phyloP scores from a whole-genome alignment of 257 asterid genomes.

The Eustoma russellianum region DNA sequence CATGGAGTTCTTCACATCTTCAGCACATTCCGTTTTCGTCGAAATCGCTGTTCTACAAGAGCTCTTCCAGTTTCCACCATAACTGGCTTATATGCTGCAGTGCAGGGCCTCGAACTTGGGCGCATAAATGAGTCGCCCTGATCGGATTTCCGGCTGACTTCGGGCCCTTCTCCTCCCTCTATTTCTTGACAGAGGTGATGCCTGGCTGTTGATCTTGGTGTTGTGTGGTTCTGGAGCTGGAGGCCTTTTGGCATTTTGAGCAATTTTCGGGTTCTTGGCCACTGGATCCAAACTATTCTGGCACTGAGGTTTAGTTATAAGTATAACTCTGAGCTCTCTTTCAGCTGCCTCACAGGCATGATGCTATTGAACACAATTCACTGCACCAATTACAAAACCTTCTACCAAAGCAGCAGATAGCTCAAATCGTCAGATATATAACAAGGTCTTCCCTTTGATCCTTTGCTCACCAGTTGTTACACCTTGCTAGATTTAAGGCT shows the following conservation, averaged over 20 bases:
- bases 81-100: conserved; percentile 43
- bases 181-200: conserved; percentile 61
- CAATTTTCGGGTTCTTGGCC: conserved; percentile 37
- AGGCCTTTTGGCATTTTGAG: conserved; percentile 60
- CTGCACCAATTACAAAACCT: conserved; percentile 9
- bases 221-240: conserved; percentile 48
- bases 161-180: conserved; percentile 79
- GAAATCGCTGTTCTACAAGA: conserved; percentile 12
- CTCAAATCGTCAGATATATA: conserved; percentile 10
- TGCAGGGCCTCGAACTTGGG: conserved; percentile 89
- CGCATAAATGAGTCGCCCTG: conserved; percentile 67
- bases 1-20: conserved; percentile 14
- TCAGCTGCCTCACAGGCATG: conserved; percentile 92
- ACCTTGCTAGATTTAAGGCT: conserved; percentile 33
- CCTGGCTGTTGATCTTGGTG: conserved; percentile 33
- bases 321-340: conserved; percentile 61
- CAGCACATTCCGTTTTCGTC: conserved; percentile 15
- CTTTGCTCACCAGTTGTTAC: conserved; percentile 17
- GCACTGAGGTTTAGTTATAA: conserved; percentile 51
- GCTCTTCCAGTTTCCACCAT: conserved; percentile 18
- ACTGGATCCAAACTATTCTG: conserved; percentile 36
- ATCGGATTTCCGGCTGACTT: conserved; percentile 75
- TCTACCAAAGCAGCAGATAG: conserved; percentile 11
- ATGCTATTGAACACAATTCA: conserved; percentile 12
- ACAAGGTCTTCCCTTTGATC: conserved; percentile 8